These are phyloP conservation scores for Paecilomyces niveus DNA, from an alignment of 2,329 filamentous ascomycete species.

Conservation along the genomic window DNA sequence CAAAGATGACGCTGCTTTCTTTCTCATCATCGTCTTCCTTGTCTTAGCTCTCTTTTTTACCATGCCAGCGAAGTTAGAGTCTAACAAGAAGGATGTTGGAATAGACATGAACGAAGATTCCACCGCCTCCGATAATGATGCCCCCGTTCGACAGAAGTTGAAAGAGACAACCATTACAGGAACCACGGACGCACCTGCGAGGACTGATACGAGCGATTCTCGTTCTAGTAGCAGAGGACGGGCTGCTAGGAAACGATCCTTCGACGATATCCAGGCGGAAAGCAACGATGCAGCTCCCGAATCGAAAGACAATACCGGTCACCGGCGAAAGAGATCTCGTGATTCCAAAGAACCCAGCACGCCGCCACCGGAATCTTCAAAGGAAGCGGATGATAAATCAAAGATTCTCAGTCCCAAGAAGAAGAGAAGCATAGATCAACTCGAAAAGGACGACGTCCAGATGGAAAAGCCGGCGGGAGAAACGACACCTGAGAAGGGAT, in stretches of 20 bases:
- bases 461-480: constrained; percentile 7
- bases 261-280: constrained; percentile 22
- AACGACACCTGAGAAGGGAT: constrained; percentile 9
- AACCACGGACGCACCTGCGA: constrained; percentile 6
- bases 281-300: constrained; percentile 16
- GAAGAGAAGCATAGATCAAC: constrained; percentile 37
- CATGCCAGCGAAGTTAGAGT: constrained; percentile 1
- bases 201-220: constrained; percentile 4
- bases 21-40: background rate
- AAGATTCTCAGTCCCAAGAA: constrained; percentile 31
- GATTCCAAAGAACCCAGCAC: constrained; percentile 23
- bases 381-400: constrained; percentile 10
- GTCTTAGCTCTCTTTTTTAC: background rate
- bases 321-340: constrained; percentile 37
- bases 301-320: constrained; percentile 16
- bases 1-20: background rate
- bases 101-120: constrained; percentile 16
- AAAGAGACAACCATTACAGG: constrained; percentile 55
- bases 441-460: constrained; percentile 29
- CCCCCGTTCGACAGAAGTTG: constrained; percentile 54
- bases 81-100: constrained; percentile 6
- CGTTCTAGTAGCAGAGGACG: constrained; percentile 16
- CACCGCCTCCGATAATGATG: constrained; percentile 30
- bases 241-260: constrained; percentile 25
- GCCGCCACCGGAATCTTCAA: constrained; percentile 6